A percentile compares a stretch with the other conserved stretches of the same genome.
phyloP scores from a whole-genome alignment of 1,284 basidiomycete species.

The Microbotryum silenes-acaulis region DNA sequence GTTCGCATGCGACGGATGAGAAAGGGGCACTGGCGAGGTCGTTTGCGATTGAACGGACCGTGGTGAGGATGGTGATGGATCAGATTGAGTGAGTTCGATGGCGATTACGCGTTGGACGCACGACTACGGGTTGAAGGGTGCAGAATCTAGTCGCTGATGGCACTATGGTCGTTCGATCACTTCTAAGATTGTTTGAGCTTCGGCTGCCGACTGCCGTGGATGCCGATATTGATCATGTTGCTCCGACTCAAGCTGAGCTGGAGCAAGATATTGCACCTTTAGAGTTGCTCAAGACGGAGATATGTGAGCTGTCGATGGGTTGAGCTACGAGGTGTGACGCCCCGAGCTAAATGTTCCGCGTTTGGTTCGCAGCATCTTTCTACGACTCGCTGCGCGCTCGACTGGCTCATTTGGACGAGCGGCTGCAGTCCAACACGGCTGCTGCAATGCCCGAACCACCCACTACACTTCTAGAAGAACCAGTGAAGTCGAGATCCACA shows the following conservation, averaged over 20 bases:
- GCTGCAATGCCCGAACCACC: neutral
- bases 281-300: conserved; percentile 6
- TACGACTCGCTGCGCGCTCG: conserved; percentile 2
- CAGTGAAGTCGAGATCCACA: neutral
- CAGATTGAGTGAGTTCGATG: conserved; percentile 11
- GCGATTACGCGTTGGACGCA: no score
- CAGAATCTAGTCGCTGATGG: no score
- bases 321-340: no score
- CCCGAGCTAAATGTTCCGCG: neutral
- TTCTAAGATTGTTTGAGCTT: conserved; percentile 19
- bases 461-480: neutral
- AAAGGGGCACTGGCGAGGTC: conserved; percentile 7
- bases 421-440: neutral
- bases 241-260: neutral
- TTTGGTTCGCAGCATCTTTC: conserved; percentile 4
- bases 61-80: neutral
- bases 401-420: neutral
- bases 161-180: no score
- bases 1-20: conserved; percentile 13
- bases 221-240: conserved; percentile 12
- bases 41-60: neutral
- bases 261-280: neutral
- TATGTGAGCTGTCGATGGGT: neutral
- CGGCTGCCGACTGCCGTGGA: conserved; percentile 24
- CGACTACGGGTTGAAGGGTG: no score